A percentile compares a stretch with the other conserved stretches of the same genome.
Conservation (phyloP, 2,329 filamentous ascomycete genomes). For the Tolypocladium tropicale region DNA sequence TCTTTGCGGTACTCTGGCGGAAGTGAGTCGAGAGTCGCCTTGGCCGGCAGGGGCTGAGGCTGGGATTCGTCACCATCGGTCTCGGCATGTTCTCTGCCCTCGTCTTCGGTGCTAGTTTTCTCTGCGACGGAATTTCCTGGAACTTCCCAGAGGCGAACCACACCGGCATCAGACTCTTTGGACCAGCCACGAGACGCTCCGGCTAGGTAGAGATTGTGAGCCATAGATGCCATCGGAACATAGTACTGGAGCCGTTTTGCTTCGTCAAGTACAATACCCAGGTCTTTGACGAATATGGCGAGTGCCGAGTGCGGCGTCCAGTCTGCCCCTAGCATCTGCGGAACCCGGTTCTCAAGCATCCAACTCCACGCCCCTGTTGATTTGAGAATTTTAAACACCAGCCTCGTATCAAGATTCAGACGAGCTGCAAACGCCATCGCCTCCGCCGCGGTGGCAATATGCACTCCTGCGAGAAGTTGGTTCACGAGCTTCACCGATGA, state of each 20-base stretch:
- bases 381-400: constrained; percentile 36
- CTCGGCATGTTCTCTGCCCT: neutral
- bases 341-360: constrained; percentile 25
- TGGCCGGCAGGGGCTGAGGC: constrained; percentile 6
- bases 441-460: constrained; percentile 45
- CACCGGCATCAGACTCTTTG: constrained; percentile 22
- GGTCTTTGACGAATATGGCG: constrained; percentile 23
- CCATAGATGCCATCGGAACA: constrained; percentile 17
- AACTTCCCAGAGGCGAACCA: constrained; percentile 27
- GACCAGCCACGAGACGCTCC: constrained; percentile 20
- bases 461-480: constrained; percentile 46
- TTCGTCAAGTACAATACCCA: constrained; percentile 22
- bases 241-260: constrained; percentile 15
- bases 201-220: constrained; percentile 20
- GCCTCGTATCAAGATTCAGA: constrained; percentile 39
- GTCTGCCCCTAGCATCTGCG: constrained; percentile 23
- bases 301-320: constrained; percentile 24
- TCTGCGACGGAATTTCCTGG: constrained; percentile 11
- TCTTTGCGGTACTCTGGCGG: constrained; percentile 11
- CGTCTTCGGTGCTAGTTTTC: neutral
- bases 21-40: constrained; percentile 11
- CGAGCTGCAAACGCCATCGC: constrained; percentile 45
- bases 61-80: neutral
- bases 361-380: constrained; percentile 23
- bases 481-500: constrained; percentile 49